Conservation (phyloP, 139 green algal genomes). For the Asterochloris erici region DNA sequence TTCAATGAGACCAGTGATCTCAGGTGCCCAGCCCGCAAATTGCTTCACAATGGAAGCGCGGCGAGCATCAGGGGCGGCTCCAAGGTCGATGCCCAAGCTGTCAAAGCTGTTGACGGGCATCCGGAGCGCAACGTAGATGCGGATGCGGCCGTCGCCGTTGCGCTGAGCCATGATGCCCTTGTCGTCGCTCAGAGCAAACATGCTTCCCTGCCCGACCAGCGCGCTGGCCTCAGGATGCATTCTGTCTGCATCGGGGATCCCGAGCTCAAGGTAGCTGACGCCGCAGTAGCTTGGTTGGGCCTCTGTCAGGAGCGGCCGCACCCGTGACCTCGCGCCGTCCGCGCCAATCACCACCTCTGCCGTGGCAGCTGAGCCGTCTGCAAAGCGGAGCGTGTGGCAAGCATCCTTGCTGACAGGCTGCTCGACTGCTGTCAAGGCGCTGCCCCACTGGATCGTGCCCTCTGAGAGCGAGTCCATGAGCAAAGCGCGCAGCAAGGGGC, state of each 20-base stretch:
- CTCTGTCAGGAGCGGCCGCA: slow-evolving; percentile 11
- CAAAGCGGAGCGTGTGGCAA: neutral
- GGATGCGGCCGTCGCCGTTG: neutral
- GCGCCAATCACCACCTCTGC: slow-evolving; percentile 12
- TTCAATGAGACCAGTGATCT: neutral
- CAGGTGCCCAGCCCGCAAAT: slow-evolving; percentile 6
- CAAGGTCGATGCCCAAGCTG: neutral
- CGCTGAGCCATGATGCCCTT: slow-evolving; percentile 6
- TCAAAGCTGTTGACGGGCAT: slow-evolving; percentile 1
- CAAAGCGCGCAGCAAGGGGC: slow-evolving; percentile 3
- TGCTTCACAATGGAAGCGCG: neutral
- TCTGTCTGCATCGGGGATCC: neutral
- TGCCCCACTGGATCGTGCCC: slow-evolving; percentile 5
- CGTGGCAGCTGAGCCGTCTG: neutral
- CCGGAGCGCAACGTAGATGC: neutral
- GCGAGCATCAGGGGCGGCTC: neutral
- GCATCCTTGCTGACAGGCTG: neutral
- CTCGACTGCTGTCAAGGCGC: neutral
- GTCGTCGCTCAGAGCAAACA: slow-evolving; percentile 10
- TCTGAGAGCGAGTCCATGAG: slow-evolving; percentile 4
- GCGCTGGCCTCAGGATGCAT: neutral
- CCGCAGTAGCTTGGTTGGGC: slow-evolving; percentile 5
- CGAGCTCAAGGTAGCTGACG: neutral
- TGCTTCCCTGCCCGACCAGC: neutral
- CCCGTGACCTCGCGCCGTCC: neutral